These are phyloP conservation scores for Collybia sordida DNA, from an alignment of 768 basidiomycete species.

Conservation along the genomic window DNA sequence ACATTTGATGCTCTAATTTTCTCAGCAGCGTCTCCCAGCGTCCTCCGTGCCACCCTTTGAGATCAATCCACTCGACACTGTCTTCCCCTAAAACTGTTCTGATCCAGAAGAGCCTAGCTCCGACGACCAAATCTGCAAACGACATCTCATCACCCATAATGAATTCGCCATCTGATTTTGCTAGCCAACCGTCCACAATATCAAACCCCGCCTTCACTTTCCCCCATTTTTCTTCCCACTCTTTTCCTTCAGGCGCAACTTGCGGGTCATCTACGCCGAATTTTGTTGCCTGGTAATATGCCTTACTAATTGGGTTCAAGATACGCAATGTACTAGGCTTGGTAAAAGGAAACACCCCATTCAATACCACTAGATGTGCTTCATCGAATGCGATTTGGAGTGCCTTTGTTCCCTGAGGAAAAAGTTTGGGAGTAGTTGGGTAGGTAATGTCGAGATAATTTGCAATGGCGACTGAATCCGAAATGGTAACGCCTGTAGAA, in stretches of 20 bases:
- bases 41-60: conserved; percentile 3
- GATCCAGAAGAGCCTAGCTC: neutral
- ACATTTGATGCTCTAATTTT: no score
- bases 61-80: neutral
- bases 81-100: neutral
- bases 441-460: conserved; percentile 40
- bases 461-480: conserved; percentile 39
- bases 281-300: conserved; percentile 32
- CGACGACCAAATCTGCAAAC: conserved; percentile 5
- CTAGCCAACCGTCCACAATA: conserved; percentile 10
- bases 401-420: conserved; percentile 23
- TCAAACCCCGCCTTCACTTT: conserved; percentile 20
- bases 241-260: conserved; percentile 27
- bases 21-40: neutral
- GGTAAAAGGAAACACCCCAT: no score
- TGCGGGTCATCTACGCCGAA: conserved; percentile 11
- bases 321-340: neutral
- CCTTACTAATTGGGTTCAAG: conserved; percentile 29
- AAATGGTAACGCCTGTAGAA: conserved; percentile 24
- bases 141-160: neutral
- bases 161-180: conserved; percentile 8
- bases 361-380: no score
- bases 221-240: conserved; percentile 24
- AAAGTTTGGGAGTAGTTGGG: conserved; percentile 31
- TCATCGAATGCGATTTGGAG: conserved; percentile 12